Percentiles rank a stretch among this genome's conserved stretches.
phyloP scores from a whole-genome alignment of 805 yeast species.

The Candida ascalaphidarum region DNA sequence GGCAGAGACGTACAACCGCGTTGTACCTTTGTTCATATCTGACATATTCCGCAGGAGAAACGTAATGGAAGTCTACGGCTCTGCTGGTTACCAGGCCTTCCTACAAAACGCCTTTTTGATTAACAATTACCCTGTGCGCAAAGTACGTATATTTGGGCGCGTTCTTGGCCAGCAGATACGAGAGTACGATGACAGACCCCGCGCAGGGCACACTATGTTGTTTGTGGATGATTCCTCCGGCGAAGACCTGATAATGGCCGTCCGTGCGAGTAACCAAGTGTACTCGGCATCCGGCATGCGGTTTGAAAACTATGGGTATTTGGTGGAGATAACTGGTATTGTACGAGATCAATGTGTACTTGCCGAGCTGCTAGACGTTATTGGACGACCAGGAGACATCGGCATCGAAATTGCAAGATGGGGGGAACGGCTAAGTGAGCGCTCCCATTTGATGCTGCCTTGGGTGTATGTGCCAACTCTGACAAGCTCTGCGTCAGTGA shows the following conservation, averaged over 20 bases:
- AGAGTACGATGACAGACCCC: conserved; percentile 1
- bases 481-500: too few species aligned
- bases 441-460: too few species aligned
- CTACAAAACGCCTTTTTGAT: conserved; percentile 6
- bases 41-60: conserved; percentile 13
- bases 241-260: conserved; percentile 15
- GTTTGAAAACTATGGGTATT: conserved; percentile 11
- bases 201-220: conserved; percentile 9
- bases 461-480: too few species aligned
- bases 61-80: too few species aligned
- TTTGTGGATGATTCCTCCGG: conserved; percentile 29
- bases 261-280: too few species aligned
- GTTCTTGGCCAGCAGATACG: conserved; percentile 9
- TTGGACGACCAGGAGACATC: too few species aligned
- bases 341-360: too few species aligned
- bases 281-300: conserved; percentile 8
- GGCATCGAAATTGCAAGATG: too few species aligned
- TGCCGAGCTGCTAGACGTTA: too few species aligned
- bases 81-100: too few species aligned
- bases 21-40: conserved; percentile 17
- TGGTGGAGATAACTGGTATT: conserved; percentile 17
- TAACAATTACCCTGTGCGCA: conserved; percentile 26
- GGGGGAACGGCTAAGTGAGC: too few species aligned
- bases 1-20: conserved; percentile 14
- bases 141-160: conserved; percentile 17